Percentiles rank a stretch among this genome's conserved stretches.
These are phyloP conservation scores for Trichoderma lentiforme DNA, from an alignment of 2,329 filamentous ascomycete genomes.

Conservation along the genomic window DNA sequence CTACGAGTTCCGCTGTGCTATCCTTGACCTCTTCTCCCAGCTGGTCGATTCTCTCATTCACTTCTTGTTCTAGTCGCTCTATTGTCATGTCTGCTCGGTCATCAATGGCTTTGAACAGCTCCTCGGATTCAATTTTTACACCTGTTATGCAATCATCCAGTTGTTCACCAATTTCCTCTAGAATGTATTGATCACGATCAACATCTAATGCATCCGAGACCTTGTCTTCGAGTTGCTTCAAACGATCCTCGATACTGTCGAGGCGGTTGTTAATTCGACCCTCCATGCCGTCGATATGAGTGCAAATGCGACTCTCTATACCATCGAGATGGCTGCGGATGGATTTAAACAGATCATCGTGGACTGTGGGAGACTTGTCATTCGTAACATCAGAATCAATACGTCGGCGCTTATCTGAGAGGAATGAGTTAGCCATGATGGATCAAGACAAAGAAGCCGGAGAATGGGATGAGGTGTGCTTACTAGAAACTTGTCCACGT, in stretches of 20 bases:
- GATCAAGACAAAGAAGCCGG: neutral
- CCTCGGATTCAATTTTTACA: neutral
- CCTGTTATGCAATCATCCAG: neutral
- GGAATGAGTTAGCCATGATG: neutral
- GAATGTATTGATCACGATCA: neutral
- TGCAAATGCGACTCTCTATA: neutral
- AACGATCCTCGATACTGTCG: neutral
- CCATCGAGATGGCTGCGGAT: neutral
- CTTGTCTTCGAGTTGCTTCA: neutral
- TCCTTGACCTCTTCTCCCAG: neutral
- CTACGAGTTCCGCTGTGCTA: neutral
- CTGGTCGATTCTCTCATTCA: neutral
- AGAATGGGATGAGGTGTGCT: neutral
- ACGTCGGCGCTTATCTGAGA: neutral
- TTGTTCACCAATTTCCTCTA: neutral
- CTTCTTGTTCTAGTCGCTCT: neutral
- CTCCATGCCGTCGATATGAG: neutral
- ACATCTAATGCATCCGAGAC: neutral
- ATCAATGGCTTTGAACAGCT: neutral
- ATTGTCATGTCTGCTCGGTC: neutral
- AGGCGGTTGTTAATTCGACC: neutral
- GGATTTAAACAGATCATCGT: neutral
- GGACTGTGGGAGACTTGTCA: neutral
- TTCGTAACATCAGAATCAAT: neutral
- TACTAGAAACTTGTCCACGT: neutral